Evolutionary conservation across 2,329 filamentous ascomycete genomes (phyloP), one percentile per base, ranked within the genome.

Genomic region (Raffaelea albimanens): DNA sequence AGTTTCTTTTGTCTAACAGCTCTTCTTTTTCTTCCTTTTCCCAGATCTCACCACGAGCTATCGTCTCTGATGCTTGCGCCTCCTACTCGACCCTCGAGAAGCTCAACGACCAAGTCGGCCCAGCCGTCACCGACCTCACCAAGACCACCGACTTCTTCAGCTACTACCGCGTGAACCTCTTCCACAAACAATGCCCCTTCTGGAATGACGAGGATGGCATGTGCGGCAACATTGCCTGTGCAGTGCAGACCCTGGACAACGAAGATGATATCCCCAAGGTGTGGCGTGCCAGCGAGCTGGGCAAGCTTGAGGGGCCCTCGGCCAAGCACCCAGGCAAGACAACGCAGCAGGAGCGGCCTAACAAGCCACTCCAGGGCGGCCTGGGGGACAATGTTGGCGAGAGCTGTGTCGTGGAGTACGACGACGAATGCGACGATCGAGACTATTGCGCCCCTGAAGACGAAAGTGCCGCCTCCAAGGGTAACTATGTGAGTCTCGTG

Each of bases 391-490:
- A 83, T 48, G 91, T 96, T 0, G 89, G 87, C 45, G 93, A 98
- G 70, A 95, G 87, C 64, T 98, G 93, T 63, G 89, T 98, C 41
- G 83, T 97, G 18, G 93, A 98, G 68, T 95, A 95, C 36, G 91
- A 97, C 59, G 91, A 96, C 59, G 91, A 96, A 66, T 95, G 89
- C 66, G 91, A 97, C 67, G 86, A 96, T 56, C 80, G 93, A 55
- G 93, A 98, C 63, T 98, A 97, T 65, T 98, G 93, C 66, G 80
- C 97, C 4, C 88, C 89, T 1, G 93, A 98, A 58, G 93, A 98
- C 61, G 90, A 97, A 68, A 87, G 86, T 59, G 82, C 85, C 7
- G 75, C 76, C 44, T 85, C 78, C 10, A 95, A 95, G 65, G 93
- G 93, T 38, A 93, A 97, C 71, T 98, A 98, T 62, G 93, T 98